Evolutionary conservation across 75 land plant species (phyloP).

Genomic region (Pseudotsuga menziesii): DNA sequence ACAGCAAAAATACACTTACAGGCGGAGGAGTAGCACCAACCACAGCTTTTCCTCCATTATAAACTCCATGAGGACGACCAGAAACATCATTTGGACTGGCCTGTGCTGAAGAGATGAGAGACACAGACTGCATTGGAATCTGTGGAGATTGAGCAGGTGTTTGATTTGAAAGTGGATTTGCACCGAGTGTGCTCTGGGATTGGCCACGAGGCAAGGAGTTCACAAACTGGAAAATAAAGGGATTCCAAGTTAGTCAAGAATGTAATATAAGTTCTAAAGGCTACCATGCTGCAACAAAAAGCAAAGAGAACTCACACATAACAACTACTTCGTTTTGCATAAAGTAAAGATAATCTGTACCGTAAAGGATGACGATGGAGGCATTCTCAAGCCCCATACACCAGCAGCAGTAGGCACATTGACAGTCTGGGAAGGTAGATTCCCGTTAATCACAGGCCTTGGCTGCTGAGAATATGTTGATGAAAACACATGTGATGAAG

Average conservation of each 20-base stretch:
- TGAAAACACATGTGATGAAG: neutral
- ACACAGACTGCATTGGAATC: conserved; percentile 14
- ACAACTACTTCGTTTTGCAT: neutral
- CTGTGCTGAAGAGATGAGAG: conserved; percentile 30
- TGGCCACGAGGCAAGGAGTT: conserved; percentile 32
- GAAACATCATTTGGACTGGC: conserved; percentile 8
- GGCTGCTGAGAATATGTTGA: neutral
- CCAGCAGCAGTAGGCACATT: conserved; percentile 25
- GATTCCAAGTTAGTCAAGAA: conserved; percentile 2
- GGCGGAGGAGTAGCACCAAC: conserved; percentile 3
- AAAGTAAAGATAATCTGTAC: conserved; percentile 18
- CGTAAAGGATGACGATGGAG: conserved; percentile 40
- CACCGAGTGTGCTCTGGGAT: conserved; percentile 16
- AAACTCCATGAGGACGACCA: neutral
- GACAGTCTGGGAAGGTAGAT: conserved; percentile 20
- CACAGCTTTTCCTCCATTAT: neutral
- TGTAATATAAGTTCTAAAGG: neutral
- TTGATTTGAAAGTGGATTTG: conserved; percentile 23
- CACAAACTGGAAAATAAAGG: conserved; percentile 17
- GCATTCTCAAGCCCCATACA: conserved; percentile 25
- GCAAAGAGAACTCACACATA: neutral
- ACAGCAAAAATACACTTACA: conserved; percentile 3
- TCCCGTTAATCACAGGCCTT: conserved; percentile 1
- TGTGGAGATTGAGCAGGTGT: conserved; percentile 21
- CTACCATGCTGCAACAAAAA: neutral